Base-by-base conservation (phyloP, 225 moss, liverwort and hornwort genomes). In the Asterella californica region DNA sequence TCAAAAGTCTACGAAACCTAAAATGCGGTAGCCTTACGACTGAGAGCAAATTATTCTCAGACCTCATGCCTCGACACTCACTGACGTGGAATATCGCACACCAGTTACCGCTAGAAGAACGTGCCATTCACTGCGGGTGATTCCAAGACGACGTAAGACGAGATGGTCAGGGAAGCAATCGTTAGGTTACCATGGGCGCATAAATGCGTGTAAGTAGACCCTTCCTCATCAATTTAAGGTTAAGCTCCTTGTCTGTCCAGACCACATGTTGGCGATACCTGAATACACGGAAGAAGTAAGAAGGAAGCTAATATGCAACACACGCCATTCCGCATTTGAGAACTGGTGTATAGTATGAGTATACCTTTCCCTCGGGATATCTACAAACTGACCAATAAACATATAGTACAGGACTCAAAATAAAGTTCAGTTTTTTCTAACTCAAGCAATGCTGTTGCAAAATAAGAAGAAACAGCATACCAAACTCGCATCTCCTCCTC, bases 191-290 rank as follows among this genome's bases (percentile, higher is more conserved):
- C 93, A 91, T 89, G 79, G 99, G 99, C 33, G 89, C 89, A 77
- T 92, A 92, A 37, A 99, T 93, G 27, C 99, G 91, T 52, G 99
- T 95, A 53, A 99, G 84, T 48, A 99, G 87, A 24, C 99, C 99
- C 82, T 94, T 99, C 62, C 99, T 86, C 92, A 95, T 99, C 80
- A 99, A 81, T 80, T 95, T 99, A 64, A 99, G 82, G 83, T 95
- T 95, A 12, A 95, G 76, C 30, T 99, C 95, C 79, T 90, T 95
- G 76, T 99, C 95, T 66, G 90, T 84, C 99, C 99, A 99, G 36
- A 99, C 99, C 50, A 99, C 99, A 84, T 99, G 99, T 78, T 99
- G 92, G 32, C 87, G 92, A 76, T 99, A 99, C 99, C 99, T 99
- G 87, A 73, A 87, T 48, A 73, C 33, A 79, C 15, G 10, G 70